A percentile compares a stretch with the other conserved stretches of the same genome.
Conservation (phyloP, 192 early-diverging fungal species). For the Backusella liffmaniae region DNA sequence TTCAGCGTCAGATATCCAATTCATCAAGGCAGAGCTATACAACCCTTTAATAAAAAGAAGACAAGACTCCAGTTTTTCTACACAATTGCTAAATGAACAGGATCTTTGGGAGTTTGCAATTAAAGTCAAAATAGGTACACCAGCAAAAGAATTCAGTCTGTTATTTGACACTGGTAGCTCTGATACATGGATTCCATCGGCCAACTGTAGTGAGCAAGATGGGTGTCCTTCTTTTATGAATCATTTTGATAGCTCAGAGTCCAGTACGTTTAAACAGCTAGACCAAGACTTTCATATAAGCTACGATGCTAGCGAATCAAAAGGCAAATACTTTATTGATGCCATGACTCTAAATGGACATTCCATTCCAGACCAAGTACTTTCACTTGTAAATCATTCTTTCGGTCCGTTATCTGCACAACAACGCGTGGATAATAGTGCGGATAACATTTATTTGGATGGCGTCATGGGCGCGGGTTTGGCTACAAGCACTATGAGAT, state of each 20-base stretch:
- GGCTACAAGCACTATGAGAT: conserved; percentile 13
- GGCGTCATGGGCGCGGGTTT: conserved; percentile 27
- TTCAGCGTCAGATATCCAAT: not conserved
- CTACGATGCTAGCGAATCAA: conserved; percentile 17
- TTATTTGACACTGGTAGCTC: conserved; percentile 36
- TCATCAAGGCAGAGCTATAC: not conserved
- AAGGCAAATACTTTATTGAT: conserved; percentile 22
- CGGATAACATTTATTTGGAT: conserved; percentile 19
- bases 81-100: conserved; percentile 15
- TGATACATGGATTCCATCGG: conserved; percentile 35
- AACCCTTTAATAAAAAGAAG: not conserved
- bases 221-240: conserved; percentile 10
- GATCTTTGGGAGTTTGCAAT: conserved; percentile 21
- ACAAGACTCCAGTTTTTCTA: not conserved
- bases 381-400: conserved; percentile 3
- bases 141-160: conserved; percentile 22
- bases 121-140: conserved; percentile 29
- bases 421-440: not conserved
- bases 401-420: conserved; percentile 23
- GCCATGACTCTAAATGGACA: not conserved
- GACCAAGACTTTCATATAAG: not conserved
- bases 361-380: not conserved
- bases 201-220: not conserved
- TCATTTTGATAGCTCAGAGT: conserved; percentile 6
- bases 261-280: not conserved